Evolutionary conservation across 495 filamentous ascomycete species (phyloP).

Genomic region (Neurospora sp.): DNA sequence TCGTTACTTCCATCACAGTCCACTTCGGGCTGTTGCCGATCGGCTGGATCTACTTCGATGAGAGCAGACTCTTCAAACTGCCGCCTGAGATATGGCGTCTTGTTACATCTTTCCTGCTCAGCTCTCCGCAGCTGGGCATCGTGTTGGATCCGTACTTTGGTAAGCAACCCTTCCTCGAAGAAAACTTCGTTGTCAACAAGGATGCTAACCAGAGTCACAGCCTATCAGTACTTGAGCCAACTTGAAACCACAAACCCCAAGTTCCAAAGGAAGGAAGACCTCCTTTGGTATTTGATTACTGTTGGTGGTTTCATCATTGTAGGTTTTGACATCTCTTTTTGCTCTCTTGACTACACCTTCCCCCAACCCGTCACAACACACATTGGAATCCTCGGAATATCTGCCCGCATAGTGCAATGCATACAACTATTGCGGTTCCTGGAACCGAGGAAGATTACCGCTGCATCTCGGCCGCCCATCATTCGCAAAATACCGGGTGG

Average conservation of each 20-base stretch:
- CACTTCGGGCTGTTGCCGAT: constrained; percentile 48
- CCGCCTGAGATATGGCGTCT: constrained; percentile 50
- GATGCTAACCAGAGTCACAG: constrained; percentile 3
- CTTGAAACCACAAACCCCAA: constrained; percentile 32
- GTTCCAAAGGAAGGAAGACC: constrained; percentile 34
- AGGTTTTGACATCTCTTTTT: constrained; percentile 20
- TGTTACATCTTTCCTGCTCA: constrained; percentile 63
- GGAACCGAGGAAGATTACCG: constrained; percentile 95
- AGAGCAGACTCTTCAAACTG: constrained; percentile 45
- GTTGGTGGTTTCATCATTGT: constrained; percentile 34
- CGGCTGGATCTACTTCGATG: constrained; percentile 49
- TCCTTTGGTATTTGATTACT: constrained; percentile 39
- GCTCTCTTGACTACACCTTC: background rate
- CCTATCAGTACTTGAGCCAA: constrained; percentile 34
- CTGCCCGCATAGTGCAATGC: constrained; percentile 82
- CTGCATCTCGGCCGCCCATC: constrained; percentile 61
- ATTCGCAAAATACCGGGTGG: constrained; percentile 70
- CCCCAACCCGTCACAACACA: background rate
- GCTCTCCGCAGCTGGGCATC: constrained; percentile 50
- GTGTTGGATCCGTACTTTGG: constrained; percentile 77
- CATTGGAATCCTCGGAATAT: constrained; percentile 61
- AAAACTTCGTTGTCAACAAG: background rate
- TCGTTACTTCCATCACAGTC: constrained; percentile 50
- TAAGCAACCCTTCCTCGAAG: constrained; percentile 29
- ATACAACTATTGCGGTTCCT: constrained; percentile 88